Percentiles rank a stretch among this genome's conserved stretches.
Conservation (phyloP, 148 eudicot species). For the Fagopyrum esculentum region DNA sequence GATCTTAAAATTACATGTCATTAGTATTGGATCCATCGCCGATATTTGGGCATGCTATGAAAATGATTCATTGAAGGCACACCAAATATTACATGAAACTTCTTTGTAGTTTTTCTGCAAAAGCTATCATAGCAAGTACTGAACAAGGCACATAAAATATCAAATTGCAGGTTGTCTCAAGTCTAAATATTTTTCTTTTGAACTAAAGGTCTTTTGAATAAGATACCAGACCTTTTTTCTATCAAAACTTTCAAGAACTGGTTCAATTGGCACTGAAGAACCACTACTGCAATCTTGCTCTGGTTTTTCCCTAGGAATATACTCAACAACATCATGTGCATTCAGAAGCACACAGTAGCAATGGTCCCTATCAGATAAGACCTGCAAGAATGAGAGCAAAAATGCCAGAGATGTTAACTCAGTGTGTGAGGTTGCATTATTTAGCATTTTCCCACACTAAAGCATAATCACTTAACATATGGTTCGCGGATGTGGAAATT, state of each 20-base stretch:
- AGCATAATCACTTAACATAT: neutral
- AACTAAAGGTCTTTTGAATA: neutral
- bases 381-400: conserved; percentile 37
- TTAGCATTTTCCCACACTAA: neutral
- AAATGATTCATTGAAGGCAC: neutral
- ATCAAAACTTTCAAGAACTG: conserved; percentile 32
- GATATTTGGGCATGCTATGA: neutral
- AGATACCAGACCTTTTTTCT: conserved; percentile 49
- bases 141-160: neutral
- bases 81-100: neutral
- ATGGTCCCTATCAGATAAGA: conserved; percentile 87
- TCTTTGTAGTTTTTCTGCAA: neutral
- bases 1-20: neutral
- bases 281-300: conserved; percentile 24
- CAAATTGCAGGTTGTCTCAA: neutral
- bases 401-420: neutral
- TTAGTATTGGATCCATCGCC: neutral
- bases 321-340: conserved; percentile 88
- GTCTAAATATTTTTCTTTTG: neutral
- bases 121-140: neutral
- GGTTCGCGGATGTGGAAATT: neutral
- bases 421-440: neutral
- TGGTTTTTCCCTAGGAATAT: conserved; percentile 45
- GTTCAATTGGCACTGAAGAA: conserved; percentile 26
- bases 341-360: conserved; percentile 95